Evolutionary conservation across 2,329 filamentous ascomycete species (phyloP).

Genomic region (Atkinsonella texensis): DNA sequence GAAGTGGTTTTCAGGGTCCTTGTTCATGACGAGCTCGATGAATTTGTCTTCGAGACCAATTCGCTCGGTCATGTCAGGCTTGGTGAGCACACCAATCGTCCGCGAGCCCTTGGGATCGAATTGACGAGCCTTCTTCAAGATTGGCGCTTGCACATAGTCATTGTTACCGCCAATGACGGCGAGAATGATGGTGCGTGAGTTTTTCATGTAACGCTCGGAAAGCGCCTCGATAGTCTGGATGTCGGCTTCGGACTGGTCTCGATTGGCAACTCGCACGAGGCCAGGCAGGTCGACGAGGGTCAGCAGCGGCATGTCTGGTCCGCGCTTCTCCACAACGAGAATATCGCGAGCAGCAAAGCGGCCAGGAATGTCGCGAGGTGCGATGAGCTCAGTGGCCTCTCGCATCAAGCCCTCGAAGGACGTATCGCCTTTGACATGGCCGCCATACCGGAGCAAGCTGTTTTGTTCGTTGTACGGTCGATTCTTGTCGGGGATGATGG

Average conservation of each 20-base stretch:
- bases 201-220: slow-evolving; percentile 43
- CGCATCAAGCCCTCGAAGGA: slow-evolving; percentile 40
- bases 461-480: slow-evolving; percentile 34
- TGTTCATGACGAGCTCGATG: slow-evolving; percentile 39
- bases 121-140: slow-evolving; percentile 36
- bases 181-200: slow-evolving; percentile 41
- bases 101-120: slow-evolving; percentile 37
- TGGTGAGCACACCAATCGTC: slow-evolving; percentile 40
- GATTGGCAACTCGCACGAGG: slow-evolving; percentile 40
- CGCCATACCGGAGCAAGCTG: slow-evolving; percentile 34
- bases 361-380: slow-evolving; percentile 35
- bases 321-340: slow-evolving; percentile 45
- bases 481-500: slow-evolving; percentile 42
- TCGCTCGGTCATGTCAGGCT: slow-evolving; percentile 39
- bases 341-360: slow-evolving; percentile 40
- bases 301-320: slow-evolving; percentile 45
- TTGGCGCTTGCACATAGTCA: slow-evolving; percentile 40
- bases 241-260: slow-evolving; percentile 39
- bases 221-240: slow-evolving; percentile 39
- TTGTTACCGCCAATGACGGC: slow-evolving; percentile 44
- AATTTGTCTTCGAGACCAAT: slow-evolving; percentile 43
- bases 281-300: slow-evolving; percentile 52
- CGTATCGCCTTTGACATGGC: slow-evolving; percentile 29
- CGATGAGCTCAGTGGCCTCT: slow-evolving; percentile 38
- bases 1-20: slow-evolving; percentile 37